These are phyloP conservation scores for Vanderwaltozyma yarrowii DNA, from an alignment of 805 yeast species.

Conservation along the genomic window DNA sequence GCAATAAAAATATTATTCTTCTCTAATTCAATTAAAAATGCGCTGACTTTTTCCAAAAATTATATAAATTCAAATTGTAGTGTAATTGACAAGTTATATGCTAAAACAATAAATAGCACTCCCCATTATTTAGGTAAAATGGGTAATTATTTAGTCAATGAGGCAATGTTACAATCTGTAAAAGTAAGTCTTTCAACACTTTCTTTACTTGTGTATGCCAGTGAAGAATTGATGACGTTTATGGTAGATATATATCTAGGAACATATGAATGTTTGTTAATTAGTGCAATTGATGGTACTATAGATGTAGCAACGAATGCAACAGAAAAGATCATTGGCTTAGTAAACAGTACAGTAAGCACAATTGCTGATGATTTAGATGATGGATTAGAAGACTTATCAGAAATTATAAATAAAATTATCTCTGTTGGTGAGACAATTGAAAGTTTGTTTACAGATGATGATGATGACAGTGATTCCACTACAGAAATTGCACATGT, in stretches of 20 bases:
- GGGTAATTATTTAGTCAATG: conserved; percentile 43
- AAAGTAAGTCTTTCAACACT: conserved; percentile 37
- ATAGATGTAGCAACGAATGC: conserved; percentile 65
- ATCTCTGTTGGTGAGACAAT: conserved; percentile 42
- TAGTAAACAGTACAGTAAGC: conserved; percentile 52
- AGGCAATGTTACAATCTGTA: conserved; percentile 39
- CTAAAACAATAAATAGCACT: conserved; percentile 30
- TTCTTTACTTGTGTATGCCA: conserved; percentile 40
- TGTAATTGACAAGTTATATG: conserved; percentile 32
- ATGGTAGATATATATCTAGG: conserved; percentile 68
- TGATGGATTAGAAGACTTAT: conserved; percentile 52
- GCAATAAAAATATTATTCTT: conserved; percentile 54
- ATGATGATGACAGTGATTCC: conserved; percentile 24
- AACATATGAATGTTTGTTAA: conserved; percentile 74
- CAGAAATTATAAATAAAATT: conserved; percentile 46
- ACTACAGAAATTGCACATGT: conserved; percentile 36
- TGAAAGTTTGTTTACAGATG: conserved; percentile 44
- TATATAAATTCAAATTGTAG: conserved; percentile 38
- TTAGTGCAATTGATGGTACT: conserved; percentile 63
- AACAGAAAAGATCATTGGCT: conserved; percentile 48
- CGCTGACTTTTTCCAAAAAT: conserved; percentile 32
- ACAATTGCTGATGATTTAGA: conserved; percentile 52
- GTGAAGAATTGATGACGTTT: conserved; percentile 52
- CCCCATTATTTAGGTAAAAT: conserved; percentile 49
- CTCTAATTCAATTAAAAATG: conserved; percentile 34